Conservation (phyloP, 1,139 yeast genomes). For the Taiozyma sp. region DNA sequence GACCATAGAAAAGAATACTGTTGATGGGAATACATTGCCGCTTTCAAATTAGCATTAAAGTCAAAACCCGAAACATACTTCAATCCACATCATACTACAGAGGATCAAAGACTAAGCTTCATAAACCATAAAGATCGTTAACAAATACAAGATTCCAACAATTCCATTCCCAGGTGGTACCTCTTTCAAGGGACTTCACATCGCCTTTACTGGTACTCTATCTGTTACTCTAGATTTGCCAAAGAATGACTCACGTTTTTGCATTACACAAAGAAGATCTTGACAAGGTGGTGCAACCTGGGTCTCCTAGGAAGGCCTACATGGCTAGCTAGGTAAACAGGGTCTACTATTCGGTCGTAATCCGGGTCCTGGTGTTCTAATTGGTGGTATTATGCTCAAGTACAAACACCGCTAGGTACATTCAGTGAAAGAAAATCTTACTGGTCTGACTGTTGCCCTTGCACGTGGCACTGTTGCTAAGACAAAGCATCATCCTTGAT, state of each 20-base stretch:
- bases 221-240: constrained; percentile 54
- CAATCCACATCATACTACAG: constrained; percentile 57
- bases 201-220: constrained; percentile 61
- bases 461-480: constrained; percentile 77
- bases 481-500: constrained; percentile 70
- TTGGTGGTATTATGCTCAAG: constrained; percentile 42
- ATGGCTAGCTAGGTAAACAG: constrained; percentile 43
- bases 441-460: constrained; percentile 28
- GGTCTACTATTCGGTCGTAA: constrained; percentile 43
- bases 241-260: constrained; percentile 52
- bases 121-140: constrained; percentile 56
- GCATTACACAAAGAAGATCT: constrained; percentile 57
- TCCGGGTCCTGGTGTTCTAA: constrained; percentile 68
- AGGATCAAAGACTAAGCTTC: constrained; percentile 61
- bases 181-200: constrained; percentile 82
- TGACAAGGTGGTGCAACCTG: constrained; percentile 53
- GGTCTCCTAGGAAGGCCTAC: constrained; percentile 64
- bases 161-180: constrained; percentile 88
- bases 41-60: constrained; percentile 28
- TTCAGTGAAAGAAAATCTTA: constrained; percentile 71
- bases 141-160: constrained; percentile 60
- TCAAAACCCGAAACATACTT: constrained; percentile 59
- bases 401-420: constrained; percentile 48
- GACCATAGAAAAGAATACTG: constrained; percentile 34
- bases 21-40: constrained; percentile 38